A percentile compares a stretch with the other conserved stretches of the same genome.
phyloP scores from a whole-genome alignment of 2,329 filamentous ascomycete species.

The Pestalotiopsis sp. region DNA sequence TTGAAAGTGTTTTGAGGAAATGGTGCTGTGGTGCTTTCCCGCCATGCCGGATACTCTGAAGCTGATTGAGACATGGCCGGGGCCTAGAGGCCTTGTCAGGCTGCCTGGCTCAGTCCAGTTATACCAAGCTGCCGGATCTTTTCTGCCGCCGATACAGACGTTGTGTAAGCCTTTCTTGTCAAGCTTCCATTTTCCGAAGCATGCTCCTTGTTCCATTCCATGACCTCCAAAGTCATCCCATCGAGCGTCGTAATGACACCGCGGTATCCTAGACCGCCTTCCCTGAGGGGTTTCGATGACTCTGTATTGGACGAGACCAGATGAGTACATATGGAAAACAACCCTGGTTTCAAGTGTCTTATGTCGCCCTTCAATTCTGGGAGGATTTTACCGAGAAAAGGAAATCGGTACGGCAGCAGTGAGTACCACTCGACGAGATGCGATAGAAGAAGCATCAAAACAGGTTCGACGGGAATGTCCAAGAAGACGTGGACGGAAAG shows the following conservation, averaged over 20 bases:
- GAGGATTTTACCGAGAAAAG: slow-evolving; percentile 29
- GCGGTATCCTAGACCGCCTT: slow-evolving; percentile 42
- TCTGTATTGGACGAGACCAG: slow-evolving; percentile 38
- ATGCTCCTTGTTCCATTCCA: slow-evolving; percentile 46
- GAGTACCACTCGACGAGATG: slow-evolving; percentile 40
- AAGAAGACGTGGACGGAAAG: slow-evolving; percentile 39
- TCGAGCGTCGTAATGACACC: slow-evolving; percentile 42
- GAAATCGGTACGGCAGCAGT: slow-evolving; percentile 31
- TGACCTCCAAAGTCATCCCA: slow-evolving; percentile 41
- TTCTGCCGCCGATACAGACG: slow-evolving; percentile 40
- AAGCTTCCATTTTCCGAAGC: slow-evolving; percentile 14
- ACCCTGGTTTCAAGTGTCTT: slow-evolving; percentile 39
- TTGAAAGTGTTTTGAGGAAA: not conserved
- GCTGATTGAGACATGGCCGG: not conserved
- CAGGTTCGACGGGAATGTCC: slow-evolving; percentile 32
- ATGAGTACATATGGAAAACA: slow-evolving; percentile 45
- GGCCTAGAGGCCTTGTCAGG: not conserved
- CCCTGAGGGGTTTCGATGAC: slow-evolving; percentile 29
- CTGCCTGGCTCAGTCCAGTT: not conserved
- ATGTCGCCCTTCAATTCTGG: slow-evolving; percentile 36
- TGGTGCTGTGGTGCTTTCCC: not conserved
- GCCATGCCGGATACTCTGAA: not conserved
- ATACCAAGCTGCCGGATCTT: slow-evolving; percentile 34
- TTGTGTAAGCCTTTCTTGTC: slow-evolving; percentile 36
- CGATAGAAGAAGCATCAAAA: slow-evolving; percentile 37